Percentiles rank a stretch among this genome's conserved stretches.
Evolutionary conservation across 164 flowering plant genomes (phyloP).

Genomic region (Liquidambar formosana): DNA sequence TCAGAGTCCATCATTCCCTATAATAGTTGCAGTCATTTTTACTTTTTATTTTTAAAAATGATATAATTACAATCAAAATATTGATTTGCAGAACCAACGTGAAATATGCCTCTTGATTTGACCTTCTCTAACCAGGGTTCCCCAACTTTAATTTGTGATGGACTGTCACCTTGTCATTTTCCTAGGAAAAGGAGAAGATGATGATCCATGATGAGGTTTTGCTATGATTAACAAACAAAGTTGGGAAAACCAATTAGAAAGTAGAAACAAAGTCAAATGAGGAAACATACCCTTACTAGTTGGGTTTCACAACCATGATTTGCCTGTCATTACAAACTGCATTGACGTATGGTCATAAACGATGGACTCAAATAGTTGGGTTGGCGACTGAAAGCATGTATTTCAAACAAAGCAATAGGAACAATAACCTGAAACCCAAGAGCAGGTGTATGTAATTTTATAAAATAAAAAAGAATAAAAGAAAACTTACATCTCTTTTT

Average conservation of each 20-base stretch:
- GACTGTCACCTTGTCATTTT: neutral
- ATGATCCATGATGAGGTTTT: neutral
- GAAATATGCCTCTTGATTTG: neutral
- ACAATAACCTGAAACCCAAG: neutral
- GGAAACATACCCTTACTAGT: neutral
- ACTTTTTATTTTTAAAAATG: no score
- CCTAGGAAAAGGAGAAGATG: neutral
- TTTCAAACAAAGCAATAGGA: neutral
- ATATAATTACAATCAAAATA: neutral
- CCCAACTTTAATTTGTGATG: neutral
- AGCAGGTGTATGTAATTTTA: neutral
- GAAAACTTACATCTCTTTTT: constrained; percentile 45
- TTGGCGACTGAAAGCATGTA: neutral
- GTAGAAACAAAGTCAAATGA: neutral
- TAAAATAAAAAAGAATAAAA: no score
- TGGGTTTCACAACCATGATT: neutral
- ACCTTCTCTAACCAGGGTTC: neutral
- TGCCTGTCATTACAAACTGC: neutral
- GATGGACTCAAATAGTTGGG: neutral
- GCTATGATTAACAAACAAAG: neutral
- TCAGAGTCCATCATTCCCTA: neutral
- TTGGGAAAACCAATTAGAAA: neutral
- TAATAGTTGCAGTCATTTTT: neutral
- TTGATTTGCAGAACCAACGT: neutral
- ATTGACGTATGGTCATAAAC: neutral